Evolutionary conservation across 1,284 basidiomycete genomes (phyloP), one percentile per base, ranked within the genome.

Genomic region (Mrakiaceae sp.): DNA sequence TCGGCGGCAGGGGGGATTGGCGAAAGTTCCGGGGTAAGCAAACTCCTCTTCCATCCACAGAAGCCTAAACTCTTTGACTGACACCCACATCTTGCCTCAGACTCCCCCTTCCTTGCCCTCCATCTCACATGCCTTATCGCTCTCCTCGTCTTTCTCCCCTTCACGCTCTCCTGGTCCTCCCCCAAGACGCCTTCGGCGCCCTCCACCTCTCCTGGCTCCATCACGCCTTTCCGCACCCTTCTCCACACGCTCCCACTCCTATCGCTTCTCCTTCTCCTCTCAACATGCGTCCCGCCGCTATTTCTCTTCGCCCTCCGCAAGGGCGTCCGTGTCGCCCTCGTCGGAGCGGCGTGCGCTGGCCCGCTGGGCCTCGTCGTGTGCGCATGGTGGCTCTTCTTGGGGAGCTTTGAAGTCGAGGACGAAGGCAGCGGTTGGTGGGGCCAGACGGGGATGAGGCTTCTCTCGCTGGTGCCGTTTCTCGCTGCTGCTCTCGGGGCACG

Each of bases 341-440:
- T 89, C 39, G 83, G 82, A 3, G 93, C 90, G 0, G 85, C 86
- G 1, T 80, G 88, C 39, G 85, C 87, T 70, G 84, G 93, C 46
- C 91, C 92, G 12, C 83, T 84, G 54, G 87, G 87, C 0, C 79
- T 95, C 44, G 83, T 89, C 70, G 78, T 91, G 56, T 90, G 87
- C 60, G 85, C 90, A 14, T 76, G 90, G 64, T 93, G 90, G 87
- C 89, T 90, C 1, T 89, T 95, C 70, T 81, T 87, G 7, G 92
- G 89, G 44, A 91, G 89, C 72, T 95, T 95, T 71, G 88, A 92
- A 80, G 87, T 79, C 11, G 81, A 83, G 64, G 78, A 79, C 44
- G 81, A 83, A 65, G 78, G 78, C 44, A 68, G 87, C 87, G 75
- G 87, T 84, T 67, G 84, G 88, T 71, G 91, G 90, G 84, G 75